Base-by-base conservation (phyloP, 495 filamentous ascomycete genomes). In the Aspergillus ellipticus region DNA sequence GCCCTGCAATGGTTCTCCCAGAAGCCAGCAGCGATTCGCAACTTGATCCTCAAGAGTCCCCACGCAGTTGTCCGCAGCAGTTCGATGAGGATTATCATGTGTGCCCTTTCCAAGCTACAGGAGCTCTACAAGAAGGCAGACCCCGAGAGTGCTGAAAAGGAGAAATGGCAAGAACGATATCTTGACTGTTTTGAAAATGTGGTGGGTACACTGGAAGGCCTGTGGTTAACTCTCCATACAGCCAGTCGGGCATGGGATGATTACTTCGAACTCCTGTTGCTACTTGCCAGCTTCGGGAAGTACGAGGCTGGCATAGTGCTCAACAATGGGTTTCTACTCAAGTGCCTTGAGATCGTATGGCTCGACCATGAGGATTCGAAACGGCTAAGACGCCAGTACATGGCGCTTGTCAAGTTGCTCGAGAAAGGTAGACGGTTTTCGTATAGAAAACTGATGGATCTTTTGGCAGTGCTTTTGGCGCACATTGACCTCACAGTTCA, bases 171-270 rank as follows among this genome's bases (percentile, higher is more conserved):
- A 15, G 50, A 49, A 48, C 58, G 49, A 57, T 75, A 70, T 54
- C 43, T 69, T 7, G 65, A 67, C 37, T 64, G 81, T 6, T 75
- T 92, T 50, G 74, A 79, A 26, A 62, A 70, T 22, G 65, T 94
- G 52, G 82, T 86, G 56, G 67, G 67, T 3, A 73, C 67, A 15
- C 59, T 87, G 8, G 69, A 69, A 39, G 78, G 80, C 10, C 55
- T 84, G 6, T 86, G 81, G 81, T 58, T 77, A 4, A 65, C 64
- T 8, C 64, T 88, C 26, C 83, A 89, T 54, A 66, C 70, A 2
- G 73, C 78, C 21, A 65, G 80, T 19, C 83, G 87, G 28, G 79
- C 84, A 8, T 96, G 90, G 90, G 82, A 84, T 39, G 90, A 96
- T 62, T 92, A 88, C 42, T 94, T 94, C 60, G 83, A 82, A 22